Evolutionary conservation across 1,284 basidiomycete genomes (phyloP).

Genomic region (Hymenochaete sp.): DNA sequence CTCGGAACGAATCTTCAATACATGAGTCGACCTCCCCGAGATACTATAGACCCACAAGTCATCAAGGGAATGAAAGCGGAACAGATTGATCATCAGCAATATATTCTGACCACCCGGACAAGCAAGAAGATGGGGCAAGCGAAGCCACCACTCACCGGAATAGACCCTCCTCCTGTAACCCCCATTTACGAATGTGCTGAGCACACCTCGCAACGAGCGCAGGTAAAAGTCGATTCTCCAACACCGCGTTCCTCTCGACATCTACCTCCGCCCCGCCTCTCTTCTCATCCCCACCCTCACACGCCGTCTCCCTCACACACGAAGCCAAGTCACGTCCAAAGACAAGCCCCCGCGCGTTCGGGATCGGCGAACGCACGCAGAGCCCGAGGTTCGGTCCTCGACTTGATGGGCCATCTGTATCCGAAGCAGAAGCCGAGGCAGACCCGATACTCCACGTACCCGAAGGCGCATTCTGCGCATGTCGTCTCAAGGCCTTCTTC

Average conservation of each 20-base stretch:
- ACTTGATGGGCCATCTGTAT: constrained; percentile 38
- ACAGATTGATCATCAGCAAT: not conserved
- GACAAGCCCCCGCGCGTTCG: constrained; percentile 39
- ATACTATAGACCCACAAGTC: constrained; percentile 39
- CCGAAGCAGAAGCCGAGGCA: constrained; percentile 41
- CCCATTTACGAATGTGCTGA: constrained; percentile 73
- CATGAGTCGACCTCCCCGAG: constrained; percentile 66
- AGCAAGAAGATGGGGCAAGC: not conserved
- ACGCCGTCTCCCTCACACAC: constrained; percentile 56
- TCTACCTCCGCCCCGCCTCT: constrained; percentile 19
- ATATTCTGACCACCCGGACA: too few relatives aligned
- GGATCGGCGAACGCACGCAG: constrained; percentile 44
- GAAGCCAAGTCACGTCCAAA: constrained; percentile 52
- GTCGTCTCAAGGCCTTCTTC: constrained; percentile 10
- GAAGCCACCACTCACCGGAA: constrained; percentile 49
- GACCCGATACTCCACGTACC: constrained; percentile 45
- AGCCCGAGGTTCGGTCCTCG: constrained; percentile 47
- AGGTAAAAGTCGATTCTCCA: constrained; percentile 55
- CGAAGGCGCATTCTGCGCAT: constrained; percentile 46
- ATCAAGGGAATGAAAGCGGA: constrained; percentile 10
- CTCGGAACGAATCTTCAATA: constrained; percentile 64
- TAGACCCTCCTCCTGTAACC: constrained; percentile 74
- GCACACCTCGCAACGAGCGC: constrained; percentile 70
- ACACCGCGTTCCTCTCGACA: constrained; percentile 18
- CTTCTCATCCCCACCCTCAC: constrained; percentile 22